A percentile compares a stretch with the other conserved stretches of the same genome.
Evolutionary conservation across 768 basidiomycete genomes (phyloP).

Genomic region (Paxillus involutus): DNA sequence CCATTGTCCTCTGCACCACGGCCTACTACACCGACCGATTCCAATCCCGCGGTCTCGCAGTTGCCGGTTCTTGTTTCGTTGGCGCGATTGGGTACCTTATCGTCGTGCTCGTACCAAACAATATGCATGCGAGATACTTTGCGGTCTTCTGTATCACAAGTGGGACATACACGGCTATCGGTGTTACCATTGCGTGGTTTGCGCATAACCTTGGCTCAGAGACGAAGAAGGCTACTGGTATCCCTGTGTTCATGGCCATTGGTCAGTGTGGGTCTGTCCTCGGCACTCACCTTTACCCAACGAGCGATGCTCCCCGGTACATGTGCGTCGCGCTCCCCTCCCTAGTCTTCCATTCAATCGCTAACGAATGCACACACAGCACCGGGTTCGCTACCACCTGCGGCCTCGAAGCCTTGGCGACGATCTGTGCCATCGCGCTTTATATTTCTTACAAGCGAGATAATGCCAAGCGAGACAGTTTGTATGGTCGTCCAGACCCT

Average conservation of each 20-base stretch:
- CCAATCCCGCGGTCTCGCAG: slow-evolving; percentile 53
- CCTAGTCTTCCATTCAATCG: neutral
- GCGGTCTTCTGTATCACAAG: slow-evolving; percentile 75
- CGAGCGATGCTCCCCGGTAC: slow-evolving; percentile 61
- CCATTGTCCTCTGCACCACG: slow-evolving; percentile 57
- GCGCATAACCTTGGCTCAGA: slow-evolving; percentile 79
- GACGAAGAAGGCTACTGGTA: slow-evolving; percentile 73
- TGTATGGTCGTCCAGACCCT: slow-evolving; percentile 49
- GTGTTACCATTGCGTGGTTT: slow-evolving; percentile 76
- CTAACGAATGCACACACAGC: slow-evolving; percentile 30
- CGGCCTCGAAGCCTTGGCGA: slow-evolving; percentile 56
- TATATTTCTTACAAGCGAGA: slow-evolving; percentile 62
- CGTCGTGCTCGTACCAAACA: slow-evolving; percentile 51
- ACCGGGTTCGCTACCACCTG: slow-evolving; percentile 60
- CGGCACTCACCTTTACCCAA: slow-evolving; percentile 74
- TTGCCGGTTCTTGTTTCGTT: slow-evolving; percentile 30
- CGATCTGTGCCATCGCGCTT: slow-evolving; percentile 49
- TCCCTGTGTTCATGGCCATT: slow-evolving; percentile 78
- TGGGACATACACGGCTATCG: slow-evolving; percentile 77
- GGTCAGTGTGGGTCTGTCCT: slow-evolving; percentile 76
- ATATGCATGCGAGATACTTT: slow-evolving; percentile 70
- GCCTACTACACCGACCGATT: slow-evolving; percentile 66
- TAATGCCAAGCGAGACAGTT: slow-evolving; percentile 51
- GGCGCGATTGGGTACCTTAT: slow-evolving; percentile 55
- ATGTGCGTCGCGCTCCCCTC: slow-evolving; percentile 42